A percentile compares a stretch with the other conserved stretches of the same genome.
These are phyloP conservation scores for Cytospora chrysosperma DNA, from an alignment of 2,329 filamentous ascomycete species.

Conservation along the genomic window DNA sequence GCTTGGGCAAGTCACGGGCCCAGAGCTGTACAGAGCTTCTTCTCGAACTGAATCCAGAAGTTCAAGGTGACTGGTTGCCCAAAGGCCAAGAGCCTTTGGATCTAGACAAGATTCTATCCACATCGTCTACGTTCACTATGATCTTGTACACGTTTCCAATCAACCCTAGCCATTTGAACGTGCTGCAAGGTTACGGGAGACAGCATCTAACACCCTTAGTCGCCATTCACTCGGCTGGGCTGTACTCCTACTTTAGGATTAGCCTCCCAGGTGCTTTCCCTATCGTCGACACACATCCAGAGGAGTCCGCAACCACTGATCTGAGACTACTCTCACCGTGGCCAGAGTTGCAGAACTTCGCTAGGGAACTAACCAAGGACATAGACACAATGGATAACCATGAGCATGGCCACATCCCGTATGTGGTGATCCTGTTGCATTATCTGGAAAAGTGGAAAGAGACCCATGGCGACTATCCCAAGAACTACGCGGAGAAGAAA, in stretches of 20 bases:
- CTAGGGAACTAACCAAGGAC: conserved; percentile 62
- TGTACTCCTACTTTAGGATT: conserved; percentile 87
- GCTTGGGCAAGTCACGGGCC: conserved; percentile 74
- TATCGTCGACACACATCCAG: conserved; percentile 93
- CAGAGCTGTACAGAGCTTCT: conserved; percentile 75
- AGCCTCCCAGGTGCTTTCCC: conserved; percentile 77
- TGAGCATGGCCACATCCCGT: conserved; percentile 89
- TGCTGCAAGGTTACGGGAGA: conserved; percentile 48
- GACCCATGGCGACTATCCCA: conserved; percentile 66
- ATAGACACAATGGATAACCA: conserved; percentile 72
- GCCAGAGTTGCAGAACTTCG: conserved; percentile 73
- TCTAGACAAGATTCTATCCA: conserved; percentile 38
- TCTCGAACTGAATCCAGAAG: conserved; percentile 89
- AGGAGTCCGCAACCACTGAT: conserved; percentile 80
- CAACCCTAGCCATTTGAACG: conserved; percentile 40
- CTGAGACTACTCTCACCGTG: conserved; percentile 82
- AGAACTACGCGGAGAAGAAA: conserved; percentile 80
- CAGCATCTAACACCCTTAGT: conserved; percentile 70
- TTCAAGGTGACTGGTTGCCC: conserved; percentile 70
- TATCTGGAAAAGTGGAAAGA: conserved; percentile 80
- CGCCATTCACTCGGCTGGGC: conserved; percentile 84
- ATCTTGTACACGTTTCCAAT: conserved; percentile 57
- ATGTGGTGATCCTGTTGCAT: conserved; percentile 77
- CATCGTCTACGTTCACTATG: conserved; percentile 47
- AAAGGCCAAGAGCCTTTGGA: conserved; percentile 36